Evolutionary conservation across 2,329 filamentous ascomycete species (phyloP), one percentile per base, ranked within the genome.

Genomic region (Decorospora gaudefroyi): DNA sequence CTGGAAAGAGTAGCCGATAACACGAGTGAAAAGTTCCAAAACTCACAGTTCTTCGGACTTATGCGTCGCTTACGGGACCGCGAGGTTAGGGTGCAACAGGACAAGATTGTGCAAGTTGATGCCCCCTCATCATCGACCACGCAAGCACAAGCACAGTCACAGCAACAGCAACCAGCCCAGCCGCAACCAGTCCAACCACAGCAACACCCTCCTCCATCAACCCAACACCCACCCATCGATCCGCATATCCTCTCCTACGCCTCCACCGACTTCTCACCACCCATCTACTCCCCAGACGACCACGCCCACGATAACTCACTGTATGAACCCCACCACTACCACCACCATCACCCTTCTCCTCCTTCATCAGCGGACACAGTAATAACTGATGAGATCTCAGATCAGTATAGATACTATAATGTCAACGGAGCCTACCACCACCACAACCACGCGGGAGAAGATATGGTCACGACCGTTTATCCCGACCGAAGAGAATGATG

Each of bases 51-150:
- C 62, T 72, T 92, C 1, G 77, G 80, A 3, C 74, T 95, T 31
- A 93, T 95, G 88, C 81, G 86, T 18, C 80, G 82, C 46, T 80
- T 93, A 41, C 80, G 86, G 37, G 83, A 88, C 62, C 77, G 80
- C 42, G 84, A 93, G 71, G 82, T 90, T 10, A 79, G 80, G 34
- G 83, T 93, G 25, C 78, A 88, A 53, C 87, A 85, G 27, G 85
- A 89, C 64, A 80, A 82, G 58, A 76, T 87, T 59, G 81, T 86
- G 31, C 77, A 80, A 60, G 72, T 75, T 47, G 72, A 68, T 65
- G 46, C 42, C 7, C 37, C 44, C 26, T 48, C 53, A 22, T 12
- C n/a, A 12, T 12, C 35, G 30, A 18, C 12, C 26, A 29, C 31
- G 13, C 41, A 32, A 35, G 16, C 27, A 8, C 43, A 29, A n/a